A percentile compares a stretch with the other conserved stretches of the same genome.
These are phyloP conservation scores for Ulvella scutata DNA, from an alignment of 139 green algal genomes.

Conservation along the genomic window DNA sequence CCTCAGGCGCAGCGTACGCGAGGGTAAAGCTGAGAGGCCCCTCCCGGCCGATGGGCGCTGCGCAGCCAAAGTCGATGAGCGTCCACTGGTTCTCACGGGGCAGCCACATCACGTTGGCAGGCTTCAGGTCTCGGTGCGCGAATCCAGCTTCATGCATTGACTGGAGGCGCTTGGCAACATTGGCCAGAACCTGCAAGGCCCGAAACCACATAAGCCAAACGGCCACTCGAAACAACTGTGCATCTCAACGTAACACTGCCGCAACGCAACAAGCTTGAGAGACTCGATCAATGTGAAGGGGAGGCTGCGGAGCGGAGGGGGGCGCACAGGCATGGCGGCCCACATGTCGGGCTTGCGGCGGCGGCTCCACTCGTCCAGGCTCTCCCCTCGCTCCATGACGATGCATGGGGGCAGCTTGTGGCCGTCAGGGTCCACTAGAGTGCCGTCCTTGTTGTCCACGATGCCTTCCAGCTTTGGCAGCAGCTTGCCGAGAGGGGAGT, in stretches of 20 bases:
- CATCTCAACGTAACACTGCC: neutral
- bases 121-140: neutral
- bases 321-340: neutral
- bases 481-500: conserved; percentile 4
- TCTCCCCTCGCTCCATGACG: neutral
- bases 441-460: neutral
- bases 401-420: neutral
- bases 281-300: neutral
- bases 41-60: neutral
- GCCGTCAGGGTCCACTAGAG: neutral
- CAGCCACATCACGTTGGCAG: neutral
- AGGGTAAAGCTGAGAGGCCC: neutral
- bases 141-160: neutral
- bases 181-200: neutral
- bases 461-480: neutral
- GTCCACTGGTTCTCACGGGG: neutral
- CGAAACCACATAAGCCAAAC: neutral
- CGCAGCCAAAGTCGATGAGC: conserved; percentile 1
- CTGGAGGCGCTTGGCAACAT: neutral
- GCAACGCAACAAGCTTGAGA: neutral
- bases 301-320: neutral
- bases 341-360: conserved; percentile 2
- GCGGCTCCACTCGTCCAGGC: neutral
- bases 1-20: neutral
- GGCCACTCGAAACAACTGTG: neutral